Base-by-base conservation (phyloP, 768 basidiomycete genomes). In the Favolaschia claudopus region DNA sequence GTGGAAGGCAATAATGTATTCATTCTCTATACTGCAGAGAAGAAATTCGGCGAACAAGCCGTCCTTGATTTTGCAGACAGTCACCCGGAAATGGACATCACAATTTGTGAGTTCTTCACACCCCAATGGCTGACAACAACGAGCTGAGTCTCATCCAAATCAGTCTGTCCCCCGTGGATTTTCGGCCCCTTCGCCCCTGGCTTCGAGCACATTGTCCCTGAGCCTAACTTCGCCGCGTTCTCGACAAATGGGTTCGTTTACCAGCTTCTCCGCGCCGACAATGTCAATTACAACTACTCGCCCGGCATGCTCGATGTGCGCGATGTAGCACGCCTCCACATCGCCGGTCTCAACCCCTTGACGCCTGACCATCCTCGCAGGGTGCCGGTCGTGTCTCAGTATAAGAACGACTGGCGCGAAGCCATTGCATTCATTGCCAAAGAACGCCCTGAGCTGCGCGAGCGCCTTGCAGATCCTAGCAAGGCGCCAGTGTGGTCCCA, bases 141-240 rank as follows among this genome's bases (percentile, higher is more conserved):
- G 25, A 42, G 13, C 14, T 34, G 15, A 5, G 27, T 10, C 36
- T n/a, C n/a, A n/a, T n/a, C n/a, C n/a, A n/a, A n/a, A n/a, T n/a
- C 33, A 71, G 70, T 73, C 29, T 57, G 60, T 32, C 72, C 71
- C 7, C 48, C 65, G 0, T 72, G 55, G 53, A 55, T 71, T 42
- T 66, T 66, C 27, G 70, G 72, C 17, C 71, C 72, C 5, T 48
- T 72, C 48, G 69, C 68, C 8, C 64, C 62, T 27, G 62, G 64
- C 25, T 68, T 68, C 37, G 50, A 59, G 36, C 38, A 58, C 39
- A 47, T 68, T 24, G 37, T 63, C 5, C 62, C 63, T 7, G 60
- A 60, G 19, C 59, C 59, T 20, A 52, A 58, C 39, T 64, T 53
- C 24, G 33, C 47, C 22, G 17, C 62, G 10, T 57, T 64, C 46